phyloP scores from a whole-genome alignment of 75 land plant genomes.

The Picea sitchensis region DNA sequence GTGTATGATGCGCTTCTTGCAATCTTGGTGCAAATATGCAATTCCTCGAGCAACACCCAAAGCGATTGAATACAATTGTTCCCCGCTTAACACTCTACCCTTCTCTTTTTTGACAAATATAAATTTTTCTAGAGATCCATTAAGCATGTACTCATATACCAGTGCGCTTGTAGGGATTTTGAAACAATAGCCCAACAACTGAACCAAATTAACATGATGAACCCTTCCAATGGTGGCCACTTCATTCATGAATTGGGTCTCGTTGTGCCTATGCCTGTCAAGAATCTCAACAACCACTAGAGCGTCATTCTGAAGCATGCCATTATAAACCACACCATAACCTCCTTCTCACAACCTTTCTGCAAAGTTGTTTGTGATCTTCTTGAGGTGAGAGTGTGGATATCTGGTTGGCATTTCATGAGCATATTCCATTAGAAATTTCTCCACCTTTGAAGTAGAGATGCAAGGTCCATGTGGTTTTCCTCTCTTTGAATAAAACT shows the following conservation, averaged over 20 bases:
- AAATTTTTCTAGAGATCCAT: constrained; percentile 9
- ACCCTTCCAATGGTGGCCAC: constrained; percentile 25
- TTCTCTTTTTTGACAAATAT: background rate
- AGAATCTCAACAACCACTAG: constrained; percentile 9
- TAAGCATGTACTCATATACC: constrained; percentile 28
- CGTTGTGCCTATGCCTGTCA: background rate
- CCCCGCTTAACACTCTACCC: background rate
- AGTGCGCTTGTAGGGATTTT: constrained; percentile 5
- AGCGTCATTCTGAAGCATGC: constrained; percentile 1
- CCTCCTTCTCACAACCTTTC: constrained; percentile 13
- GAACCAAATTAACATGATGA: constrained; percentile 38
- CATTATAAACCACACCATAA: constrained; percentile 11
- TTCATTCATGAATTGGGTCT: constrained; percentile 10
- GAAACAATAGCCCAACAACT: constrained; percentile 32
- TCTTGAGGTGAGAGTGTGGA: constrained; percentile 2
- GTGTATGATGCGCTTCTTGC: constrained; percentile 2
- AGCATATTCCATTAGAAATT: background rate
- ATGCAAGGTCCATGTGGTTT: too few species aligned
- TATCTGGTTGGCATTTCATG: constrained; percentile 12
- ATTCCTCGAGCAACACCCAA: constrained; percentile 4
- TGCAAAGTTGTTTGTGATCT: constrained; percentile 11
- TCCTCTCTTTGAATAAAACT: too few species aligned
- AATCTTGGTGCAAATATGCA: constrained; percentile 7
- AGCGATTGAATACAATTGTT: background rate
- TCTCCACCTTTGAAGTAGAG: background rate